Evolutionary conservation across 129 eudicot species (phyloP).

Genomic region (Pseudognaphalium luteoalbum): DNA sequence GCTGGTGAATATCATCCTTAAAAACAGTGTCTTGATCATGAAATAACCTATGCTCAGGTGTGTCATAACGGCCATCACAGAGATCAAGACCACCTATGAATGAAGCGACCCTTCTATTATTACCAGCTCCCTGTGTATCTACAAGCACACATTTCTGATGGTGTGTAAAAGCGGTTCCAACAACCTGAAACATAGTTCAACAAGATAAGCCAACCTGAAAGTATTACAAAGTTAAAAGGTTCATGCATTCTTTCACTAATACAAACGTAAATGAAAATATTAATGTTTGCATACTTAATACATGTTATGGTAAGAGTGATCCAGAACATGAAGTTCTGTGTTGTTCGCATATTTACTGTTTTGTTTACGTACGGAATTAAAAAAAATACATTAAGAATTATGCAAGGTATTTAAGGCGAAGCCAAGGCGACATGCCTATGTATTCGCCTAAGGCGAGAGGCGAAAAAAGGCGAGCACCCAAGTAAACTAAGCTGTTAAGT

Average conservation of each 20-base stretch:
- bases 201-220: constrained; percentile 7
- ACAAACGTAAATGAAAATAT: constrained; percentile 8
- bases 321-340: constrained; percentile 9
- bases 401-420: no score
- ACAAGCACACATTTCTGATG: constrained; percentile 97
- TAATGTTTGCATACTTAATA: neutral
- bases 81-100: constrained; percentile 95
- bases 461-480: no score
- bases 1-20: constrained; percentile 80
- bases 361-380: no score
- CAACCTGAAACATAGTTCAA: constrained; percentile 60
- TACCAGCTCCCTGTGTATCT: constrained; percentile 78
- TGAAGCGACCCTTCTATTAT: constrained; percentile 72
- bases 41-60: constrained; percentile 86
- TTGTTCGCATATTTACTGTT: neutral
- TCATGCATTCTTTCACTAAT: neutral
- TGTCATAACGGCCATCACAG: constrained; percentile 98
- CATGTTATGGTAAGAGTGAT: constrained; percentile 5
- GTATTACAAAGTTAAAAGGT: neutral
- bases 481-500: no score
- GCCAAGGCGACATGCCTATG: no score
- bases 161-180: constrained; percentile 83
- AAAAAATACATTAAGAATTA: no score
- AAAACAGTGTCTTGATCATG: constrained; percentile 74
- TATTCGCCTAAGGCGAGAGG: no score